A percentile compares a stretch with the other conserved stretches of the same genome.
phyloP scores from a whole-genome alignment of 768 basidiomycete genomes.

The Leccinum barrowsii region DNA sequence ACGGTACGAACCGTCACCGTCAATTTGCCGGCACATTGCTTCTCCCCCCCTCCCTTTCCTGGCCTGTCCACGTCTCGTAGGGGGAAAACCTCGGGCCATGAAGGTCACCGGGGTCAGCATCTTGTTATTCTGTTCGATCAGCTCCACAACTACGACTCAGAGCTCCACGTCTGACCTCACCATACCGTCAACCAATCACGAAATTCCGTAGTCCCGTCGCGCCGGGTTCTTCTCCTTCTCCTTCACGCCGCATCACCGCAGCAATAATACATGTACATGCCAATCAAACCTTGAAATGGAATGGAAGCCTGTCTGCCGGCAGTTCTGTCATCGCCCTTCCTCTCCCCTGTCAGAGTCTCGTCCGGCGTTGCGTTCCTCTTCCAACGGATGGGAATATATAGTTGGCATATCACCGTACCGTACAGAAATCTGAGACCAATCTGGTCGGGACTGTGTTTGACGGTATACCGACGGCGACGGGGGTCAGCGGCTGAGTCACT shows the following conservation, averaged over 20 bases:
- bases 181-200: slow-evolving; percentile 9
- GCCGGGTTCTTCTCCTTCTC: not conserved
- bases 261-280: slow-evolving; percentile 13
- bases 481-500: not conserved
- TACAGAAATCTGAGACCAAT: not conserved
- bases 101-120: slow-evolving; percentile 1
- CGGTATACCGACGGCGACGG: not conserved
- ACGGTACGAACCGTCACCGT: not conserved
- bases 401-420: not conserved
- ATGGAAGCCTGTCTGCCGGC: slow-evolving; percentile 20
- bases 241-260: slow-evolving; percentile 19
- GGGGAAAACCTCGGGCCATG: not conserved
- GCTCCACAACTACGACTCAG: slow-evolving; percentile 1
- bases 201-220: not conserved
- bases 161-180: slow-evolving; percentile 3
- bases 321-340: not conserved
- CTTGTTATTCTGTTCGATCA: slow-evolving; percentile 3
- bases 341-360: not conserved
- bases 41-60: not conserved
- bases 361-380: not conserved
- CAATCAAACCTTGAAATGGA: slow-evolving; percentile 25
- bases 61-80: not conserved
- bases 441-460: not conserved
- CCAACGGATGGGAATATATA: not conserved
- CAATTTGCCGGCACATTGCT: not conserved